Base-by-base conservation (phyloP, 140 eudicot species). In the Ambrosia hybrid region DNA sequence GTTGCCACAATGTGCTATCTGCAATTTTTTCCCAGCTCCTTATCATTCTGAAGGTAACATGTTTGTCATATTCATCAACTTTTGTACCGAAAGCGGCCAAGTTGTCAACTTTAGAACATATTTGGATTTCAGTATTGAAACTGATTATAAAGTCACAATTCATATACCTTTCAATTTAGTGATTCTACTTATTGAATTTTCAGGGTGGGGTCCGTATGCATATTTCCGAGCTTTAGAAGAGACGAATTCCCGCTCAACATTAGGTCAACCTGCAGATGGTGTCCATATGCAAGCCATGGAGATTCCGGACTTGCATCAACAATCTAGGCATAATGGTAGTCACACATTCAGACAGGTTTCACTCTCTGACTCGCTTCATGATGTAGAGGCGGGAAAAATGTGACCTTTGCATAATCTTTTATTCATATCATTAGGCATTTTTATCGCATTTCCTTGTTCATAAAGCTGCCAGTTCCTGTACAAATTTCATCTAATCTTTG, bases 161-260 rank as follows among this genome's bases (percentile, higher is more conserved):
- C 26, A 21, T 21, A 21, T 21, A 21, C 26, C 26, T 21, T 21
- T 21, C 26, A 21, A 21, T 21, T 21, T 21, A 21, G 26, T 21
- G 26, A 21, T 21, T 21, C 26, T 21, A 21, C 26, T 21, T 21
- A 21, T 21, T 21, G 17, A 0, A 6, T 57, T 41, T 77, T 57
- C 78, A 88, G 91, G 91, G 15, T 88, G 89, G 91, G 91, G 85
- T 33, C 83, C 91, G 12, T 83, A 88, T 70, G 91, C 88, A 33
- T 85, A 88, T 79, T 85, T 85, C 59, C 91, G 75, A 65, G 86
- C 85, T 17, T 62, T 85, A 73, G 91, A 78, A 79, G 87, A 85
- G 55, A 56, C 84, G 0, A 76, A 76, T 71, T 71, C 79, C 0
- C 79, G 73, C 51, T n/a, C 80, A n/a, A 74, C 51, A 37, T 73